Evolutionary conservation across 306 rosid genomes (phyloP).

Genomic region (Vigna reflexopilosa): DNA sequence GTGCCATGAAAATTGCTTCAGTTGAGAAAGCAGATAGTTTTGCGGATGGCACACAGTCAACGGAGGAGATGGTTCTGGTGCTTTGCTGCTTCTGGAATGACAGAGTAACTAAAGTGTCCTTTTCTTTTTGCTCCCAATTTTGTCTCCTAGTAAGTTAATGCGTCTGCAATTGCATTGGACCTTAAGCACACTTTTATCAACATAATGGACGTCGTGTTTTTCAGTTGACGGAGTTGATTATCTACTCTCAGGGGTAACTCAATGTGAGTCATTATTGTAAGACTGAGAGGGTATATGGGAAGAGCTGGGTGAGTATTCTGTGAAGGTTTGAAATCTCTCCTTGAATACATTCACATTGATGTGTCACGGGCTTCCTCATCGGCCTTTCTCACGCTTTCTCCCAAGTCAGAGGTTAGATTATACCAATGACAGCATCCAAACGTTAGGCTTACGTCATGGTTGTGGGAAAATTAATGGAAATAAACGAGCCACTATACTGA

Average conservation of each 20-base stretch:
- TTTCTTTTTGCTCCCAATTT: neutral
- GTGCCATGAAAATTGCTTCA: neutral
- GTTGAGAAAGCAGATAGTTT: neutral
- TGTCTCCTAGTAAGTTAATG: neutral
- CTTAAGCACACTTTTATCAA: neutral
- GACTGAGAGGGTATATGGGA: neutral
- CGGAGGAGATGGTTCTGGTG: neutral
- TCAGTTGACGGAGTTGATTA: neutral
- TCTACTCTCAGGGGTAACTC: neutral
- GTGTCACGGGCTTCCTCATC: neutral
- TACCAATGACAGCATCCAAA: too few relatives aligned
- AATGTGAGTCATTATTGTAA: neutral
- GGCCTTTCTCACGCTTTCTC: neutral
- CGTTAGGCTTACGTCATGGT: too few relatives aligned
- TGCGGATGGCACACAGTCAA: neutral
- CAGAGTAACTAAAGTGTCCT: neutral
- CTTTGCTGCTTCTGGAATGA: slow-evolving; percentile 7
- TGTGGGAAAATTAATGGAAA: too few relatives aligned
- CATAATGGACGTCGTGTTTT: neutral
- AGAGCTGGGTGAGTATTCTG: neutral
- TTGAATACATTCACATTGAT: neutral
- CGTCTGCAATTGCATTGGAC: neutral
- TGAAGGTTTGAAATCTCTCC: neutral
- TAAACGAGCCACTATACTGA: too few relatives aligned
- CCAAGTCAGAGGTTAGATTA: neutral